phyloP scores from a whole-genome alignment of 306 rosid genomes.

The Dalbergia oliveri region DNA sequence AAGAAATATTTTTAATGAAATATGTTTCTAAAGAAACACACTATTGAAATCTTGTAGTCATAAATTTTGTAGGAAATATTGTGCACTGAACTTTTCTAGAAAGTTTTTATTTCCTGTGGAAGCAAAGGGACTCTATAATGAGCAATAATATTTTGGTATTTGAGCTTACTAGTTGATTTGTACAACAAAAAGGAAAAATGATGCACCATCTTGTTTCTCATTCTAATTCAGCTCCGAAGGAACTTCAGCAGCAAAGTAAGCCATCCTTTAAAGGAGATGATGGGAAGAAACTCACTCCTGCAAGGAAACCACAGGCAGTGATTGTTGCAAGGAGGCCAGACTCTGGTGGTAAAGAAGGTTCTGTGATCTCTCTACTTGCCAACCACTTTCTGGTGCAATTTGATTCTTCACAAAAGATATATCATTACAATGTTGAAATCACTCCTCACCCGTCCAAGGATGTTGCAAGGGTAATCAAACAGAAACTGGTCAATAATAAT shows the following conservation, averaged over 20 bases:
- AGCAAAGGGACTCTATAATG: constrained; percentile 10
- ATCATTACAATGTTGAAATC: constrained; percentile 95
- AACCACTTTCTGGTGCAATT: constrained; percentile 90
- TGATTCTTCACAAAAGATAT: constrained; percentile 74
- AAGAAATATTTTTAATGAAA: not conserved
- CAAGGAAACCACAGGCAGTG: constrained; percentile 61
- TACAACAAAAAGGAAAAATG: constrained; percentile 23
- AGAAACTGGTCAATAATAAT: constrained; percentile 74
- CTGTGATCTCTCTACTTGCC: constrained; percentile 80
- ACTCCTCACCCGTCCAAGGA: constrained; percentile 92
- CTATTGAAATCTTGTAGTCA: not conserved
- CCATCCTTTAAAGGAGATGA: constrained; percentile 57
- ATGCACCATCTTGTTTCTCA: constrained; percentile 47
- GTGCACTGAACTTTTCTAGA: not conserved
- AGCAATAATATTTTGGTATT: constrained; percentile 18
- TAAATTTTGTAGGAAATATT: not conserved
- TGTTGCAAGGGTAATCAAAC: constrained; percentile 79
- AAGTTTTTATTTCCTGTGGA: constrained; percentile 16
- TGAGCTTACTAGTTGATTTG: constrained; percentile 31
- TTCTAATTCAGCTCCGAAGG: constrained; percentile 60
- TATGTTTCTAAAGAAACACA: not conserved
- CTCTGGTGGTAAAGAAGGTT: constrained; percentile 93
- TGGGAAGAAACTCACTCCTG: constrained; percentile 56
- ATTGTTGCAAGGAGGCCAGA: constrained; percentile 91
- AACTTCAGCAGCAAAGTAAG: constrained; percentile 54